These are phyloP conservation scores for Tympanopsis confertula DNA, from an alignment of 2,329 filamentous ascomycete genomes.

Conservation along the genomic window DNA sequence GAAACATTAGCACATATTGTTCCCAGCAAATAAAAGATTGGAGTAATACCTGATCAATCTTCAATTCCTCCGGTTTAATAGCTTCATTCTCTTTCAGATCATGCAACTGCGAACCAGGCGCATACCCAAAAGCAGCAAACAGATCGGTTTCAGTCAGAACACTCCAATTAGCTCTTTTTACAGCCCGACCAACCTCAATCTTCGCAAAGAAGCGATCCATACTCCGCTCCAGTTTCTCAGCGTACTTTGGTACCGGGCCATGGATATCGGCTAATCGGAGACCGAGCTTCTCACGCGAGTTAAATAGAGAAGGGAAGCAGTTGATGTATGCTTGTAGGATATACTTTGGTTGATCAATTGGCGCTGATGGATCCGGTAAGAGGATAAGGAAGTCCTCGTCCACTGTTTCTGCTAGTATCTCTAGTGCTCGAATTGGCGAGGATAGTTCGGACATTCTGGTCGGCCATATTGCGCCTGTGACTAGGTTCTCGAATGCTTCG, in stretches of 20 bases:
- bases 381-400: conserved; percentile 39
- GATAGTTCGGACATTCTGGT: conserved; percentile 5
- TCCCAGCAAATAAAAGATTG: neutral
- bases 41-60: conserved; percentile 22
- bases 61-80: conserved; percentile 19
- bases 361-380: conserved; percentile 30
- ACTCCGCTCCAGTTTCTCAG: conserved; percentile 36
- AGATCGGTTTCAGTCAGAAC: conserved; percentile 2
- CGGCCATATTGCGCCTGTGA: conserved; percentile 16
- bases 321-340: conserved; percentile 30
- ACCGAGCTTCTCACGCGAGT: conserved; percentile 36
- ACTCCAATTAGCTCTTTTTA: conserved; percentile 37
- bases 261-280: conserved; percentile 36
- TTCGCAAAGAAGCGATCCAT: conserved; percentile 42
- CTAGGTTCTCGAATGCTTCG: conserved; percentile 23
- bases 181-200: conserved; percentile 32
- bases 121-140: neutral
- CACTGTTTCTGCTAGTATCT: conserved; percentile 32
- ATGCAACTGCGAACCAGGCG: neutral
- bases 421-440: conserved; percentile 15
- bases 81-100: conserved; percentile 18
- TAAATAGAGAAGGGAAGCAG: conserved; percentile 39
- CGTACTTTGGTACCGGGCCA: conserved; percentile 35
- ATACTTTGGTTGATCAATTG: conserved; percentile 15
- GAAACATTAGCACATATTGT: neutral